These are phyloP conservation scores for Atalantia buxifolia DNA, from an alignment of 345 rosid genomes.

Conservation along the genomic window DNA sequence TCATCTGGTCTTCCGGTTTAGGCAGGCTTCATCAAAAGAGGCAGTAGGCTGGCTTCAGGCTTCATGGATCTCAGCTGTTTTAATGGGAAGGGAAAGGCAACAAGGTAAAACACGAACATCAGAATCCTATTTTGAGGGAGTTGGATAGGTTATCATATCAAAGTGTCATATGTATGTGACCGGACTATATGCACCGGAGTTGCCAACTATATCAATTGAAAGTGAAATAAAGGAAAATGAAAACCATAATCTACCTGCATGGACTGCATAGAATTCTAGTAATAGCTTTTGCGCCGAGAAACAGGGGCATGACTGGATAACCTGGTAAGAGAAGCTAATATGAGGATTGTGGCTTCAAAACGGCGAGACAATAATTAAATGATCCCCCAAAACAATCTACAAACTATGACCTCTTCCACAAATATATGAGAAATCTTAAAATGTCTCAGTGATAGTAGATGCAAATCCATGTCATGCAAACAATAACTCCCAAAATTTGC, in stretches of 20 bases:
- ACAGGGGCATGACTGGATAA: slow-evolving; percentile 75
- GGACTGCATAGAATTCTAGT: slow-evolving; percentile 54
- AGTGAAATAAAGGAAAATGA: slow-evolving; percentile 15
- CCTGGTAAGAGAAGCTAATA: slow-evolving; percentile 61
- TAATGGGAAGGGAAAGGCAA: slow-evolving; percentile 73
- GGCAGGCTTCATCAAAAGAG: slow-evolving; percentile 82
- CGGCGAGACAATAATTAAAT: neutral
- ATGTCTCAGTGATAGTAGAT: neutral
- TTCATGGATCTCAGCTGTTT: slow-evolving; percentile 88
- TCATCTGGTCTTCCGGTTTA: slow-evolving; percentile 90
- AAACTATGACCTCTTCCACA: slow-evolving; percentile 1
- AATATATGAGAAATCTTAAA: neutral
- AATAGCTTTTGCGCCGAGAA: slow-evolving; percentile 83
- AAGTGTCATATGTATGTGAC: slow-evolving; percentile 32
- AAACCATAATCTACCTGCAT: slow-evolving; percentile 43
- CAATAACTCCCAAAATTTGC: neutral
- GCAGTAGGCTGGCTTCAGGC: slow-evolving; percentile 92
- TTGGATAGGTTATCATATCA: slow-evolving; percentile 51
- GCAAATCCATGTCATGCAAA: slow-evolving; percentile 9
- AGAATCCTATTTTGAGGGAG: slow-evolving; percentile 63
- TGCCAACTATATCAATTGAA: slow-evolving; percentile 10
- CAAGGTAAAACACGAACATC: slow-evolving; percentile 70
- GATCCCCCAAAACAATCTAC: neutral
- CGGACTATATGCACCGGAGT: slow-evolving; percentile 31
- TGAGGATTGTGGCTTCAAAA: slow-evolving; percentile 28